phyloP scores from a whole-genome alignment of 1,139 yeast genomes.

The Cylindricascospora bacillispora region DNA sequence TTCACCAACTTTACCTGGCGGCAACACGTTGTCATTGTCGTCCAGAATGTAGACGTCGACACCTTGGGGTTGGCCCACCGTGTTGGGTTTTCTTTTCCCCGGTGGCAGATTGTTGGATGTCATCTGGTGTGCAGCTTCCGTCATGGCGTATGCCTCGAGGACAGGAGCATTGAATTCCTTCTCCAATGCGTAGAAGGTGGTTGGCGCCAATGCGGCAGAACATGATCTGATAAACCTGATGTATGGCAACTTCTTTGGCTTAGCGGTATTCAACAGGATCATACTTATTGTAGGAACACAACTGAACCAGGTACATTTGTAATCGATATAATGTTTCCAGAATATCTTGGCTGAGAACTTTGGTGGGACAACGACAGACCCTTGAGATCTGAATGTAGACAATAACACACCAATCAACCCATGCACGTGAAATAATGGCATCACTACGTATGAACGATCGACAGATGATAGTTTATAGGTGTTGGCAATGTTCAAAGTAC shows the following conservation, averaged over 20 bases:
- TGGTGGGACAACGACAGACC: slow-evolving; percentile 44
- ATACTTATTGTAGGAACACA: slow-evolving; percentile 66
- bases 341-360: slow-evolving; percentile 45
- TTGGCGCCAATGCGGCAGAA: slow-evolving; percentile 53
- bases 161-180: slow-evolving; percentile 48
- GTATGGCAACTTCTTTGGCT: slow-evolving; percentile 38
- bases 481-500: slow-evolving; percentile 41
- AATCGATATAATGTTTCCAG: slow-evolving; percentile 41
- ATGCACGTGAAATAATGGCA: slow-evolving; percentile 67
- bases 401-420: slow-evolving; percentile 52
- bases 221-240: slow-evolving; percentile 57
- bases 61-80: slow-evolving; percentile 62
- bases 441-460: slow-evolving; percentile 48
- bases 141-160: slow-evolving; percentile 67
- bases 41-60: slow-evolving; percentile 47
- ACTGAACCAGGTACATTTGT: slow-evolving; percentile 52
- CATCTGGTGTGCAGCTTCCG: slow-evolving; percentile 64
- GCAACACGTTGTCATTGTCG: slow-evolving; percentile 32
- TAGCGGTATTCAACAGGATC: slow-evolving; percentile 39
- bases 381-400: slow-evolving; percentile 48
- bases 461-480: slow-evolving; percentile 37
- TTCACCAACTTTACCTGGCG: slow-evolving; percentile 47
- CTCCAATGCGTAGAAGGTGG: slow-evolving; percentile 45
- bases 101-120: slow-evolving; percentile 56
- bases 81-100: slow-evolving; percentile 49